phyloP scores from a whole-genome alignment of 495 filamentous ascomycete genomes.

The Talaromyces thailandensis region DNA sequence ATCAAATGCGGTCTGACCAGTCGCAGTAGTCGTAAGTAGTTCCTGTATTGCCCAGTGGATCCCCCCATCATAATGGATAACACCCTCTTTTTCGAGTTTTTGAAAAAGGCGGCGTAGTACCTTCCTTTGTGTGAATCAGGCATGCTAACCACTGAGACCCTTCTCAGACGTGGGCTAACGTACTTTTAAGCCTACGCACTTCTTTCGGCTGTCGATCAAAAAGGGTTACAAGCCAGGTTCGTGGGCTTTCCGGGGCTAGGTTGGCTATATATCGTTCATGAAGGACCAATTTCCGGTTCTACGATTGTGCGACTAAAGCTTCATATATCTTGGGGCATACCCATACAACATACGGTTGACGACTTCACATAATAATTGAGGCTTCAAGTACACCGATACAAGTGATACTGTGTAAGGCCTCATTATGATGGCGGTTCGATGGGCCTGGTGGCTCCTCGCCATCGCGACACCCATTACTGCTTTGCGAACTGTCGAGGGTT shows the following conservation, averaged over 20 bases:
- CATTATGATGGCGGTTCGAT: neutral
- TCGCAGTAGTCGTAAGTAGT: neutral
- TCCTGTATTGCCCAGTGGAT: neutral
- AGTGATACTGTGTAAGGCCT: neutral
- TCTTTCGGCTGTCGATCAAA: neutral
- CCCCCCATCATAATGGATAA: neutral
- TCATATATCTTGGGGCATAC: neutral
- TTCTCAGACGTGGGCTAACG: neutral
- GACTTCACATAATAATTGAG: neutral
- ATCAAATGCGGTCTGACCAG: neutral
- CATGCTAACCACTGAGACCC: neutral
- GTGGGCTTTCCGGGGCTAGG: neutral
- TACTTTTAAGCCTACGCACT: neutral
- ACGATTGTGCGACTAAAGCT: neutral
- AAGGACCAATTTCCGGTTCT: neutral
- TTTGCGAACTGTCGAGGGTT: constrained; percentile 35
- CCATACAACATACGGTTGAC: neutral
- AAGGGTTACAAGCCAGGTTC: neutral
- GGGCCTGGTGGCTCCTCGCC: neutral
- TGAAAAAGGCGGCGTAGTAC: neutral
- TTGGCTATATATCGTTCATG: neutral
- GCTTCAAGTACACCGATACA: neutral
- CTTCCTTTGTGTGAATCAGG: neutral
- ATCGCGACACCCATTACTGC: constrained; percentile 14
- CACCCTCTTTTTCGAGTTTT: neutral